Base-by-base conservation (phyloP, 805 yeast species). In the Cyberlindnera mycetangii region DNA sequence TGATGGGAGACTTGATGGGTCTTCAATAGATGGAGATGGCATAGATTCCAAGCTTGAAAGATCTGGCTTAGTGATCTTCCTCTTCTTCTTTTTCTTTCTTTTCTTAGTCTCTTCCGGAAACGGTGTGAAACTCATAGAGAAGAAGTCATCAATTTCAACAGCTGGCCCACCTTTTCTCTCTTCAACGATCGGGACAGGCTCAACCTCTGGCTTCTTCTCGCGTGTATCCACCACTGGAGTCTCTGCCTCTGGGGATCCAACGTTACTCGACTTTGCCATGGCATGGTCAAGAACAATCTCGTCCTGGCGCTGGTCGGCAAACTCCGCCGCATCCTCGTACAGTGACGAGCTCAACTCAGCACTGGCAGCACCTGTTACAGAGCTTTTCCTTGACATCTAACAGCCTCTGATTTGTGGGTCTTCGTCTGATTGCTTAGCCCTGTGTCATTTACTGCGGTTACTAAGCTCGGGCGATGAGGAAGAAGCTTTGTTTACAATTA, bases 121-220 rank as follows among this genome's bases (percentile, higher is more conserved):
- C 21, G 48, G 15, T 30, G 34, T 6, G 19, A 24, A 14, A 15
- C 39, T 45, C 58, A 59, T 53, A 2, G 61, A 50, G 40, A 59
- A 59, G 45, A 59, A 59, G 41, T 59, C 63, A 41, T 59, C 61
- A n/a, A n/a, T n/a, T 16, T 58, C 61, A 2, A 57, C 11, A 24
- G n/a, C n/a, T n/a, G n/a, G n/a, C n/a, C n/a, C n/a, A n/a, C n/a
- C n/a, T n/a, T n/a, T n/a, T n/a, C n/a, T n/a, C n/a, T n/a, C n/a
- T n/a, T n/a, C n/a, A n/a, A n/a, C n/a, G n/a, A n/a, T n/a, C n/a
- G n/a, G n/a, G n/a, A n/a, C n/a, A n/a, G n/a, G n/a, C n/a, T n/a
- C n/a, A n/a, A n/a, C n/a, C n/a, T n/a, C n/a, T n/a, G n/a, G n/a
- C n/a, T n/a, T n/a, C n/a, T n/a, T n/a, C n/a, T n/a, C n/a, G n/a